Conservation (phyloP, 2,329 filamentous ascomycete species). For the Xylariaceae sp. region DNA sequence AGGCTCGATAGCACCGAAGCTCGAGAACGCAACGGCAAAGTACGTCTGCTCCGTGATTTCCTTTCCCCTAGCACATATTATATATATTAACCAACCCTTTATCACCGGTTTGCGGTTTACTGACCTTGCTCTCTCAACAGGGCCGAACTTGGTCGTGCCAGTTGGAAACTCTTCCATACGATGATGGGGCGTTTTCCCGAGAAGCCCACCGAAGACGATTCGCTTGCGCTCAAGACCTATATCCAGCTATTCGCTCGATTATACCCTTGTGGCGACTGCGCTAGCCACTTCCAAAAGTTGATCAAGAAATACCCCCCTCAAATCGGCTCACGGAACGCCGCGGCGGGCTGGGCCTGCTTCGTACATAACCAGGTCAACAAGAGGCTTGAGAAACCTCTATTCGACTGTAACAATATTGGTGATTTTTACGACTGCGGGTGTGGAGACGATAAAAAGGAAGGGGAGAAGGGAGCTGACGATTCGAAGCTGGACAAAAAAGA, state of each 20-base stretch:
- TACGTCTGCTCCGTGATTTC: conserved; percentile 45
- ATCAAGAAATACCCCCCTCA: conserved; percentile 70
- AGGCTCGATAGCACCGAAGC: conserved; percentile 77
- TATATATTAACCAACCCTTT: neutral
- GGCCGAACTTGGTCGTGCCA: conserved; percentile 70
- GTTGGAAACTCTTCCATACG: conserved; percentile 75
- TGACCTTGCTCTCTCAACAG: conserved; percentile 43
- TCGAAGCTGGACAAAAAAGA: conserved; percentile 41
- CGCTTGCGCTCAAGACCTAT: conserved; percentile 67
- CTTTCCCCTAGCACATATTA: neutral
- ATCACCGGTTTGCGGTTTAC: neutral
- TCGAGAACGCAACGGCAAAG: conserved; percentile 85
- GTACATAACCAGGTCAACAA: conserved; percentile 73
- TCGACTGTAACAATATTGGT: conserved; percentile 71
- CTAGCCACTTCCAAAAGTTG: conserved; percentile 69
- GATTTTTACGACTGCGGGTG: conserved; percentile 77
- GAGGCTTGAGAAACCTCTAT: conserved; percentile 65
- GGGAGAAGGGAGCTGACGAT: conserved; percentile 34
- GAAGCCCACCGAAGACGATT: conserved; percentile 67
- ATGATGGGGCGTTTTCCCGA: conserved; percentile 75
- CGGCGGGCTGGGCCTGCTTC: conserved; percentile 72
- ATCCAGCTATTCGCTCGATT: conserved; percentile 71
- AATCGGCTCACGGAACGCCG: conserved; percentile 66
- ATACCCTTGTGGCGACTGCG: conserved; percentile 75
- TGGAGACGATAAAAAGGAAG: conserved; percentile 62